phyloP scores from a whole-genome alignment of 495 filamentous ascomycete genomes.

The Zalerion maritima region DNA sequence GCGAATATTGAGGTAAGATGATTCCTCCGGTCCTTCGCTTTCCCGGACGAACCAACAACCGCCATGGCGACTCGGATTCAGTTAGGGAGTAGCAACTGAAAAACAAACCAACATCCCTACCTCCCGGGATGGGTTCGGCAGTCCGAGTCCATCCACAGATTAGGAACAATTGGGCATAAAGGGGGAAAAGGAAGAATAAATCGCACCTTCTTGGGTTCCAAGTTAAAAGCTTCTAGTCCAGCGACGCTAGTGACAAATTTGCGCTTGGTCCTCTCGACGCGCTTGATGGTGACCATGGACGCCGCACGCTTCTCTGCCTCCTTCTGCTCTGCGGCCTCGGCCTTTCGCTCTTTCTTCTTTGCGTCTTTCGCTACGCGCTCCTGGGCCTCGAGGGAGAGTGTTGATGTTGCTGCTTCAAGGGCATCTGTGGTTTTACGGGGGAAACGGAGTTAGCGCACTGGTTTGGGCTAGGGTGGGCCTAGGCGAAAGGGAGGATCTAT shows the following conservation, averaged over 20 bases:
- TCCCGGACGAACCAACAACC: no score
- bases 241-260: constrained; percentile 88
- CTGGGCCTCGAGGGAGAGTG: constrained; percentile 74
- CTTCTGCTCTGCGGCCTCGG: constrained; percentile 65
- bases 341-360: constrained; percentile 87
- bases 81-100: no score
- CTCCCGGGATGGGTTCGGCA: background rate
- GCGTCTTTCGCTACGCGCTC: constrained; percentile 90
- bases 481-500: background rate
- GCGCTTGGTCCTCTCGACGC: constrained; percentile 92
- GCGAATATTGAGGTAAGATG: no score
- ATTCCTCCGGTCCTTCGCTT: no score
- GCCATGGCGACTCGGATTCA: no score
- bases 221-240: constrained; percentile 75
- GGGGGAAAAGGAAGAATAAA: no score
- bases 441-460: constrained; percentile 1
- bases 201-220: constrained; percentile 89
- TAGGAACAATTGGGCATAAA: constrained; percentile 8
- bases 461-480: constrained; percentile 7
- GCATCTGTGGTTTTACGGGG: constrained; percentile 42
- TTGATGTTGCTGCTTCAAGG: constrained; percentile 63
- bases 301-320: constrained; percentile 61
- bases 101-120: no score
- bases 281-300: constrained; percentile 80
- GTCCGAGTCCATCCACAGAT: background rate